Base-by-base conservation (phyloP, 140 eudicot species). In the Flaveria floridana region DNA sequence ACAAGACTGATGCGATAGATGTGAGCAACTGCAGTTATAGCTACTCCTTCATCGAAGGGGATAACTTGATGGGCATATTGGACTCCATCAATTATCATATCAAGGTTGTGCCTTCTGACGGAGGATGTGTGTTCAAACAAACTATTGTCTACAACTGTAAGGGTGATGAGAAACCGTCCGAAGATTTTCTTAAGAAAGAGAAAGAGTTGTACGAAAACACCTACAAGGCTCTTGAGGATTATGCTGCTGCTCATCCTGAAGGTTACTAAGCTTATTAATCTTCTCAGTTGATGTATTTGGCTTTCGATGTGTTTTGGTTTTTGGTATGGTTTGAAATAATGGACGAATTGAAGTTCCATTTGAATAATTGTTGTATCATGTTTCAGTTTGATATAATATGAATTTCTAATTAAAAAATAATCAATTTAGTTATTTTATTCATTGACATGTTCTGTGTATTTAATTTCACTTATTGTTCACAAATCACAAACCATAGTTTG, bases 101-200 rank as follows among this genome's bases (percentile, higher is more conserved):
- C 4, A 63, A 63, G 46, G 41, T 63, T 28, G 68, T 63, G 46
- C 21, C 46, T 30, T 30, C 68, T 12, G 46, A 63, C 0, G 68
- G 47, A 63, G 46, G 68, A 14, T 13, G 68, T 28, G 68, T 28
- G 12, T 63, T 13, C 11, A 63, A 63, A 63, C 68, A 63, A 63
- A 63, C 68, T 10, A 11, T 63, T 63, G 6, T 26, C 1, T 63
- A 63, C 30, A 63, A 63, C 2, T 63, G 21, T 7, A 63, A 63
- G 28, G 68, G 68, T 13, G 68, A 5, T 52, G 58, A 52, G 58
- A 52, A 52, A 52, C 58, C 58, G n/a, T 1, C 21, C 2, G 58
- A 52, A 52, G 58, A 52, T n/a, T 52, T 52, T n/a, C 58, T 52
- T 52, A 52, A n/a, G 21, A 52, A 52, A n/a, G 58, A 52, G 23